Conservation (phyloP, 139 green algal species). For the Klebsormidium nitens region DNA sequence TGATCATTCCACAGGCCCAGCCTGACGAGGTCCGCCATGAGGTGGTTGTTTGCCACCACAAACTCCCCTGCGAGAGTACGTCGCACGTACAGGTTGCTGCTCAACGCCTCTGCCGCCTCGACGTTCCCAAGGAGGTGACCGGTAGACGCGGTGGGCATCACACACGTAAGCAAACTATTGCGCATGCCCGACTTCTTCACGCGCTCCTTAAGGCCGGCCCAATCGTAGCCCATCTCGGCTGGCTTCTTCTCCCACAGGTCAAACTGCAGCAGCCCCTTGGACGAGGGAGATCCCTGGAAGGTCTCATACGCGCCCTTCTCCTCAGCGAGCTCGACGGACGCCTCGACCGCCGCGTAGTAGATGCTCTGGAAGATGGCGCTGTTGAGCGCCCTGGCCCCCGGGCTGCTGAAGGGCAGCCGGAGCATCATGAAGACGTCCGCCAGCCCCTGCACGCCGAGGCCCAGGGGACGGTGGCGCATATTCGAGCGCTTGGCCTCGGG, state of each 20-base stretch:
- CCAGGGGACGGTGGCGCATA: slow-evolving; percentile 94
- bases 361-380: slow-evolving; percentile 95
- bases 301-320: slow-evolving; percentile 76
- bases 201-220: slow-evolving; percentile 61
- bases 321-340: slow-evolving; percentile 74
- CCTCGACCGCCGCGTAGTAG: slow-evolving; percentile 81
- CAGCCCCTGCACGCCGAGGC: slow-evolving; percentile 92
- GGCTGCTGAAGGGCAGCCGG: slow-evolving; percentile 92
- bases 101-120: too few relatives aligned
- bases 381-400: slow-evolving; percentile 64
- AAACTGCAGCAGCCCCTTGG: slow-evolving; percentile 48
- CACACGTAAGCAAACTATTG: slow-evolving; percentile 94
- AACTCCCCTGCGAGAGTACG: slow-evolving; percentile 68
- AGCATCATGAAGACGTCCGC: slow-evolving; percentile 97
- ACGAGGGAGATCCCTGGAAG: slow-evolving; percentile 62
- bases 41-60: slow-evolving; percentile 96
- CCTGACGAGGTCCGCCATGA: slow-evolving; percentile 85
- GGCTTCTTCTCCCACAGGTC: slow-evolving; percentile 93
- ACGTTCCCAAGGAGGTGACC: slow-evolving; percentile 91
- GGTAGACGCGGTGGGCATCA: slow-evolving; percentile 96
- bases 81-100: too few relatives aligned
- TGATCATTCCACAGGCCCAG: slow-evolving; percentile 81
- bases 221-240: slow-evolving; percentile 73
- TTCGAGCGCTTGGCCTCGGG: slow-evolving; percentile 80
- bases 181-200: slow-evolving; percentile 82